Evolutionary conservation across 768 basidiomycete genomes (phyloP).

Genomic region (Mrakia frigida): DNA sequence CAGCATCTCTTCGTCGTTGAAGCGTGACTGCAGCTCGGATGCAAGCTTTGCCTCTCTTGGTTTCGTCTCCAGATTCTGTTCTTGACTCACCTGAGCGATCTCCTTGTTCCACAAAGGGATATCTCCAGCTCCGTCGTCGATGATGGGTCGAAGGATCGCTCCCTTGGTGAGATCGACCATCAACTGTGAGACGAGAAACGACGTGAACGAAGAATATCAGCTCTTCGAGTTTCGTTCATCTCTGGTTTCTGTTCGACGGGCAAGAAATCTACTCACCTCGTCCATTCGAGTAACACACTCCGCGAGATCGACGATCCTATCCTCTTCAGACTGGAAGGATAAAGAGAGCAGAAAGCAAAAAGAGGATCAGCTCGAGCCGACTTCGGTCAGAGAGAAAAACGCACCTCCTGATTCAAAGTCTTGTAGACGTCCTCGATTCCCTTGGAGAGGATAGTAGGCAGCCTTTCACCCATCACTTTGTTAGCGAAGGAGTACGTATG

Average conservation of each 20-base stretch:
- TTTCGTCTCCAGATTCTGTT: no score
- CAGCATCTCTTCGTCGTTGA: no score
- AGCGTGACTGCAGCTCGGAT: no score
- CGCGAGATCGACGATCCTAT: slow-evolving; percentile 75
- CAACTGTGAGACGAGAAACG: slow-evolving; percentile 49
- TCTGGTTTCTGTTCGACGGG: no score
- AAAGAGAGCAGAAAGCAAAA: neutral
- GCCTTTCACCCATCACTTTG: slow-evolving; percentile 71
- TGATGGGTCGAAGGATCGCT: slow-evolving; percentile 74
- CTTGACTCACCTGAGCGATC: slow-evolving; percentile 58
- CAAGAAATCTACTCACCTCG: slow-evolving; percentile 38
- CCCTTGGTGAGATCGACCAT: slow-evolving; percentile 71
- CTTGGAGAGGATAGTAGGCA: slow-evolving; percentile 92
- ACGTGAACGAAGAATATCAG: no score
- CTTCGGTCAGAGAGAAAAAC: neutral
- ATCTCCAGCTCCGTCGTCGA: slow-evolving; percentile 86
- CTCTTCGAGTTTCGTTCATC: no score
- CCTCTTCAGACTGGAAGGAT: slow-evolving; percentile 59
- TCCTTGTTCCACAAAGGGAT: slow-evolving; percentile 94
- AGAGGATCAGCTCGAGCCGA: neutral
- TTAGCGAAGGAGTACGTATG: slow-evolving; percentile 48
- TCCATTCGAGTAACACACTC: slow-evolving; percentile 86
- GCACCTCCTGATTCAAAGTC: slow-evolving; percentile 67
- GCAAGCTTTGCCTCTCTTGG: no score
- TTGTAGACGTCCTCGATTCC: slow-evolving; percentile 85